Evolutionary conservation across 2,329 filamentous ascomycete genomes (phyloP).

Genomic region (Phaeoacremonium minimum): DNA sequence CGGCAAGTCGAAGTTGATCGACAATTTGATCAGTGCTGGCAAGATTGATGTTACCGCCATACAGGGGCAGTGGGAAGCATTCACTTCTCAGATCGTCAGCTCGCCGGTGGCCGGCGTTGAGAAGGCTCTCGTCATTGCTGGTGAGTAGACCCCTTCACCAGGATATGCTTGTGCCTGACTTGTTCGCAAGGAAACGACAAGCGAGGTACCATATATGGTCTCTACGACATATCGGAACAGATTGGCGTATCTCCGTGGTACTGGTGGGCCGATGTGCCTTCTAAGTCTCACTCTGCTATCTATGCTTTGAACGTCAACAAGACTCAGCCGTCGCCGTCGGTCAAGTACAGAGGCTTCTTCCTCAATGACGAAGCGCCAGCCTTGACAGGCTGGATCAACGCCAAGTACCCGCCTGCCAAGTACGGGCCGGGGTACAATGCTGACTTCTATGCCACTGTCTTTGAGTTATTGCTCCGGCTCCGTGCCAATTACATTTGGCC

Average conservation of each 20-base stretch:
- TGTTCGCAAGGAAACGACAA: constrained; percentile 61
- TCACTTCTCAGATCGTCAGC: constrained; percentile 53
- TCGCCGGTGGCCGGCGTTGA: constrained; percentile 51
- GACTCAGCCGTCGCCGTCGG: constrained; percentile 53
- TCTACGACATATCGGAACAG: constrained; percentile 69
- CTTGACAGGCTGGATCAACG: constrained; percentile 59
- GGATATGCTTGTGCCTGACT: too few species aligned
- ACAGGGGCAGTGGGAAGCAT: constrained; percentile 66
- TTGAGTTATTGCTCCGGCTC: constrained; percentile 66
- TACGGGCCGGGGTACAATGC: constrained; percentile 44
- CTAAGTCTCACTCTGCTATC: constrained; percentile 45
- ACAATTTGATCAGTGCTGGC: constrained; percentile 47
- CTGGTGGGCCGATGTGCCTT: constrained; percentile 61
- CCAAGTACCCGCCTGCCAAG: constrained; percentile 22
- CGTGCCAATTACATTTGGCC: constrained; percentile 76
- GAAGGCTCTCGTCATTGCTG: constrained; percentile 62
- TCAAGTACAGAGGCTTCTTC: constrained; percentile 68
- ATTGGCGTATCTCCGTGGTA: constrained; percentile 71
- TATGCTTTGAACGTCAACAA: constrained; percentile 51
- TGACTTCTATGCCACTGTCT: constrained; percentile 66
- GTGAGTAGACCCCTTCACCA: too few species aligned
- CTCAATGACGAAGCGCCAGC: constrained; percentile 68
- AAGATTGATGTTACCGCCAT: constrained; percentile 55
- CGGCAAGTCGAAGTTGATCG: constrained; percentile 58
- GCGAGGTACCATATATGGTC: constrained; percentile 63